Base-by-base conservation (phyloP, 371 early-diverging fungal species). In the Mortierella sp. region DNA sequence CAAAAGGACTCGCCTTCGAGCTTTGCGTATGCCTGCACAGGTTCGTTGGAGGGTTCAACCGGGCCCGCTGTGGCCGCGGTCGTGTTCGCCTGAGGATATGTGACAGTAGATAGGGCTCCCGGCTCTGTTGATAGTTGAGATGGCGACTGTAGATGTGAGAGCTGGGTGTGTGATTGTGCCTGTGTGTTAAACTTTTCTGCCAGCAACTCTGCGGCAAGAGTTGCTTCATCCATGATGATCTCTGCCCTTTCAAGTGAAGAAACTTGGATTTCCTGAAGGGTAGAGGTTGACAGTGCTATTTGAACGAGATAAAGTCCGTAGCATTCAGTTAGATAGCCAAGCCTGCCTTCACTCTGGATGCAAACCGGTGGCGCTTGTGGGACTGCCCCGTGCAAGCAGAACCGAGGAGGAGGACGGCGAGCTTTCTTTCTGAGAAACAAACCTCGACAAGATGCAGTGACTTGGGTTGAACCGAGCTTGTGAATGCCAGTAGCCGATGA, bases 1-100 rank as follows among this genome's bases (percentile, higher is more conserved):
- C 90, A 90, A 64, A 92, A 89, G 21, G 89, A 88, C 13, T 90
- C 87, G 27, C 94, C 93, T 78, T 94, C 93, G 13, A 96, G 86
- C 73, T 94, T 96, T 16, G 96, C 96, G 74, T 93, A 96, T 0
- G 96, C 95, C 71, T 93, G 93, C 19, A 93, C 91, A 1, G 92
- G 90, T 5, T 82, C 83, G 34, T 69, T 57, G 2, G 69, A 58
- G 10, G 54, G 21, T 3, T 71, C 79, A 7, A 45, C 54, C 10
- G 21, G 54, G 34, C 31, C 51, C 28, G 54, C 34, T 12, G 78
- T 31, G n/a, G 55, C 73, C 13, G 18, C 24, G 34, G 46, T 50
- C 27, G 46, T 58, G 47, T 47, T 58, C 16, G 61, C 42, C 39
- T 61, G 72, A 45, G 69, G 62, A 41, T 56, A 64, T 4, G 58